Conservation (phyloP, 139 green algal species). For the Chlamydomonas eustigma region DNA sequence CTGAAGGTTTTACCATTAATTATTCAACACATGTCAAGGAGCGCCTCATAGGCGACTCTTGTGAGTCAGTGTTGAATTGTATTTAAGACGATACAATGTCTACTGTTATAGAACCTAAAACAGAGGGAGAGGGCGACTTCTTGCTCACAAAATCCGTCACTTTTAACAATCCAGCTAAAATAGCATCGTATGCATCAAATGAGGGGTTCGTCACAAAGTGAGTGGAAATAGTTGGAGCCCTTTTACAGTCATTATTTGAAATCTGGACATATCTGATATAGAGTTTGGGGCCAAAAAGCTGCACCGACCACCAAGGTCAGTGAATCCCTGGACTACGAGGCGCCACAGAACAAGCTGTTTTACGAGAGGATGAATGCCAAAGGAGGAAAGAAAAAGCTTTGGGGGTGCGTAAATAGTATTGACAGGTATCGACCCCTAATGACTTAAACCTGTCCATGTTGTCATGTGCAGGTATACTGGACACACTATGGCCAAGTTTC, state of each 20-base stretch:
- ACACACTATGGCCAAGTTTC: slow-evolving; percentile 61
- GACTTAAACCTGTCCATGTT: background rate
- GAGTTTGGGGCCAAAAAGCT: slow-evolving; percentile 1
- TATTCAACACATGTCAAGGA: no score
- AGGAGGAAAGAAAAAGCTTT: slow-evolving; percentile 53
- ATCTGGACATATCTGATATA: no score
- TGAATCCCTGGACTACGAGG: slow-evolving; percentile 61
- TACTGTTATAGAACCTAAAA: no score
- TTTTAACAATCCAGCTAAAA: background rate
- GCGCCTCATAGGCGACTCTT: no score
- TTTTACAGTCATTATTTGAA: no score
- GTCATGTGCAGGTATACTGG: slow-evolving; percentile 62
- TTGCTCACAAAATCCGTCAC: slow-evolving; percentile 10
- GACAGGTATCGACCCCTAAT: background rate
- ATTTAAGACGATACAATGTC: no score
- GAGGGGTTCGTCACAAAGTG: slow-evolving; percentile 3
- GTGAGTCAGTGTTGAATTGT: no score
- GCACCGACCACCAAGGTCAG: slow-evolving; percentile 16
- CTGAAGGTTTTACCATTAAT: no score
- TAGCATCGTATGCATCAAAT: slow-evolving; percentile 2
- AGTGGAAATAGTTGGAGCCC: background rate
- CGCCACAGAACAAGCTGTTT: slow-evolving; percentile 59
- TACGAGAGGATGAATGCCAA: slow-evolving; percentile 40
- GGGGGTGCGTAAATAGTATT: slow-evolving; percentile 40
- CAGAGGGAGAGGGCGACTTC: background rate